Evolutionary conservation across 805 yeast species (phyloP).

Genomic region (Kuraishia piskuri): DNA sequence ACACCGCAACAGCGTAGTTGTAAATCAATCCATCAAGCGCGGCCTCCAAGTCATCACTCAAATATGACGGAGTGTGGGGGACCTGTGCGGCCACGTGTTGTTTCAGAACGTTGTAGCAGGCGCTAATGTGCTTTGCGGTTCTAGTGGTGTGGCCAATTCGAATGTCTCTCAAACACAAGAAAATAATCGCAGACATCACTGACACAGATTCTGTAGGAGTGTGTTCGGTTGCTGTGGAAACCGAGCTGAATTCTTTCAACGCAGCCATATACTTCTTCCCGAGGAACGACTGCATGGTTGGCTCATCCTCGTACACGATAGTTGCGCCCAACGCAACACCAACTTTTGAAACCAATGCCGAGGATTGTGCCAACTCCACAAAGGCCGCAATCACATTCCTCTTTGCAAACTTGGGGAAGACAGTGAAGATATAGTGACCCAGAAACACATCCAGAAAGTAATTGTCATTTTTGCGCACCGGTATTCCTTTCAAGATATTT

Average conservation of each 20-base stretch:
- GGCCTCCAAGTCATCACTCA: neutral
- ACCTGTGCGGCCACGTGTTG: neutral
- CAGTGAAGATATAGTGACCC: neutral
- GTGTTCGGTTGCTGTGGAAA: neutral
- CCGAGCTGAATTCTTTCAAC: neutral
- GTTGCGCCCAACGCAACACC: neutral
- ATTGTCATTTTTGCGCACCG: neutral
- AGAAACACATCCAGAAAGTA: neutral
- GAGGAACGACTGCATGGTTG: neutral
- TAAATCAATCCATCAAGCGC: neutral
- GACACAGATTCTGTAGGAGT: neutral
- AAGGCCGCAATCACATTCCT: neutral
- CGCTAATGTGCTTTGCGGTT: neutral
- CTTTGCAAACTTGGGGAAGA: neutral
- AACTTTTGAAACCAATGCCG: neutral
- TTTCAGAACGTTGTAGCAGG: neutral
- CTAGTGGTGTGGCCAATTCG: neutral
- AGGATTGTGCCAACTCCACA: neutral
- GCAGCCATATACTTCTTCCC: neutral
- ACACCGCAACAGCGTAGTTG: neutral
- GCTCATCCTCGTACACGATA: neutral
- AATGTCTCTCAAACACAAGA: neutral
- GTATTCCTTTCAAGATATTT: neutral
- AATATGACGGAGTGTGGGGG: neutral
- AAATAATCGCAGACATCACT: neutral